These are phyloP conservation scores for Aspergillus eucalypticola DNA, from an alignment of 2,329 filamentous ascomycete species.

Conservation along the genomic window DNA sequence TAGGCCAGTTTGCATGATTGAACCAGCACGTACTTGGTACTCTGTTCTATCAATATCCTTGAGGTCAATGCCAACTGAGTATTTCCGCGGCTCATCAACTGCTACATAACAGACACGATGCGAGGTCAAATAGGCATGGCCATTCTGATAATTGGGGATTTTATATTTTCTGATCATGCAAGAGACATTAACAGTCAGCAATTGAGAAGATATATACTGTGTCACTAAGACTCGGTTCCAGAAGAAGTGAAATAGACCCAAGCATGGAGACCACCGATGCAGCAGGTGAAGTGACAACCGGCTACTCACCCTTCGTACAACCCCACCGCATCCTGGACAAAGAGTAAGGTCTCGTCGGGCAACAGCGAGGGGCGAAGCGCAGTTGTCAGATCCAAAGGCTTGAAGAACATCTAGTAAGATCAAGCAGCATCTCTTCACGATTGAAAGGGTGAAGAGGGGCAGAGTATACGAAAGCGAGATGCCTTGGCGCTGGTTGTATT, in stretches of 20 bases:
- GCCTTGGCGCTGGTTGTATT: not conserved
- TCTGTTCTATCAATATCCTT: slow-evolving; percentile 90
- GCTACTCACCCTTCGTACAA: slow-evolving; percentile 87
- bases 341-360: slow-evolving; percentile 90
- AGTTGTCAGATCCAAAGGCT: slow-evolving; percentile 92
- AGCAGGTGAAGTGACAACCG: slow-evolving; percentile 12
- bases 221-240: slow-evolving; percentile 7
- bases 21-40: slow-evolving; percentile 66
- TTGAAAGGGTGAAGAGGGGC: slow-evolving; percentile 13
- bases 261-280: not conserved
- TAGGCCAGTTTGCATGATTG: not conserved
- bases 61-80: slow-evolving; percentile 81
- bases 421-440: slow-evolving; percentile 24
- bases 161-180: slow-evolving; percentile 75
- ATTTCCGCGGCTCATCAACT: slow-evolving; percentile 77
- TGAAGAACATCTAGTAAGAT: slow-evolving; percentile 87
- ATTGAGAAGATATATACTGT: not conserved
- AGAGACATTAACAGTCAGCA: slow-evolving; percentile 20
- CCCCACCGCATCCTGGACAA: slow-evolving; percentile 96
- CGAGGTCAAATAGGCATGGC: slow-evolving; percentile 93
- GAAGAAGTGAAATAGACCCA: not conserved
- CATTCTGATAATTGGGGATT: slow-evolving; percentile 89
- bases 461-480: not conserved
- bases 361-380: slow-evolving; percentile 89
- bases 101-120: slow-evolving; percentile 96